Evolutionary conservation across 2,329 filamentous ascomycete genomes (phyloP).

Genomic region (Fusarium dimerum): DNA sequence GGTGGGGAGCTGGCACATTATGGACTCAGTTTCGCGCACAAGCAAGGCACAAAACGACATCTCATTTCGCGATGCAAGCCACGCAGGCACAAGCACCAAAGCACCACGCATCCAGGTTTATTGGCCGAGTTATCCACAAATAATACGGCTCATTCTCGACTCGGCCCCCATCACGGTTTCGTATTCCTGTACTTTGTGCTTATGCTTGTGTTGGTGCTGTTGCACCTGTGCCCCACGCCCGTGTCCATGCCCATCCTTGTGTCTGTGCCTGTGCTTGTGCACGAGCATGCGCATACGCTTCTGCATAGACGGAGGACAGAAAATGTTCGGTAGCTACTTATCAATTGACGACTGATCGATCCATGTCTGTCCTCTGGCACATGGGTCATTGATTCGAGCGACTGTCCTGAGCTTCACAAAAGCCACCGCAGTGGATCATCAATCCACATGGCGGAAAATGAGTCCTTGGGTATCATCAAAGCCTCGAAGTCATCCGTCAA

Average conservation of each 20-base stretch:
- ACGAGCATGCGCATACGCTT: constrained; percentile 7
- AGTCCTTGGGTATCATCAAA: neutral
- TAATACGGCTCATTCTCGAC: constrained; percentile 2
- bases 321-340: neutral
- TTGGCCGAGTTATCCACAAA: constrained; percentile 7
- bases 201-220: constrained; percentile 15
- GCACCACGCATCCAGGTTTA: constrained; percentile 1
- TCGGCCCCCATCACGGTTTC: neutral
- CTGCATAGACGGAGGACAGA: neutral
- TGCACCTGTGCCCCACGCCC: constrained; percentile 14
- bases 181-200: constrained; percentile 14
- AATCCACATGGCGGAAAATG: neutral
- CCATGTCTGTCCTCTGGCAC: neutral
- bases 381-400: neutral
- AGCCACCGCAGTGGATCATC: neutral
- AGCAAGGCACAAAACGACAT: constrained; percentile 27
- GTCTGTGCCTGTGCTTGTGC: constrained; percentile 8
- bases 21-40: constrained; percentile 19
- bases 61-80: constrained; percentile 32
- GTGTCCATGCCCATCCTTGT: too few relatives aligned
- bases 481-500: constrained; percentile 4
- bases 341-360: neutral
- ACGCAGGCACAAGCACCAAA: constrained; percentile 22
- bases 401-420: neutral
- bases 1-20: constrained; percentile 14